These are phyloP conservation scores for Penstemon barbatus DNA, from an alignment of 257 asterid species.

Conservation along the genomic window DNA sequence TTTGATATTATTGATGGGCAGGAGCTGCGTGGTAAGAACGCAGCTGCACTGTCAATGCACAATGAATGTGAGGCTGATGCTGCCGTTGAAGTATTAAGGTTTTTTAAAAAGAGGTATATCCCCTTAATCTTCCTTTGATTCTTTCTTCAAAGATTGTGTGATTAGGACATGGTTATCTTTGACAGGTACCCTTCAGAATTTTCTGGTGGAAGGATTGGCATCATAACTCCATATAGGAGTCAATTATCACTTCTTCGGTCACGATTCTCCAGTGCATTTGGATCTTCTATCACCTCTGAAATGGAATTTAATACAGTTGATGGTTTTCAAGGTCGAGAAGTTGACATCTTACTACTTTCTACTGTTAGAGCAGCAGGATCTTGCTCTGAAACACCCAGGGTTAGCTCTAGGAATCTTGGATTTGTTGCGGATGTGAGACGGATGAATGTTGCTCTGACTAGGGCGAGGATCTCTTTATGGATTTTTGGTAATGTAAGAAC, in stretches of 20 bases:
- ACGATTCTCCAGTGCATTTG: conserved; percentile 81
- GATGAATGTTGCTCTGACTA: conserved; percentile 97
- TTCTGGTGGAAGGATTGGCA: conserved; percentile 75
- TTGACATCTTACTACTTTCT: conserved; percentile 85
- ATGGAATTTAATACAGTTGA: conserved; percentile 95
- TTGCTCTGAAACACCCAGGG: conserved; percentile 40
- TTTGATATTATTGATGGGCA: conserved; percentile 86
- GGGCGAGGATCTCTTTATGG: conserved; percentile 91
- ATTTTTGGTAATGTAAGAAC: conserved; percentile 85
- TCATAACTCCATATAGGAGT: conserved; percentile 86
- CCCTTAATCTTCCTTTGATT: conserved; percentile 13
- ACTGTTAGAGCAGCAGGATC: conserved; percentile 89
- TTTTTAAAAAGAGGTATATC: conserved; percentile 70
- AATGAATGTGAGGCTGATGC: conserved; percentile 93
- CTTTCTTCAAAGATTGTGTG: conserved; percentile 14
- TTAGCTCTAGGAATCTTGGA: conserved; percentile 62
- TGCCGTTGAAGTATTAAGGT: conserved; percentile 76
- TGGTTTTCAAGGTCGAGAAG: conserved; percentile 99
- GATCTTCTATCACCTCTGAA: conserved; percentile 72
- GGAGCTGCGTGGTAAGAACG: conserved; percentile 78
- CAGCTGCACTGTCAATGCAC: conserved; percentile 69
- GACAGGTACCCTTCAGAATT: conserved; percentile 80
- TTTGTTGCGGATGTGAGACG: conserved; percentile 98
- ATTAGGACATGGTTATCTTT: conserved; percentile 27
- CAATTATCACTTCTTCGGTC: conserved; percentile 82